Evolutionary conservation across 2,329 filamentous ascomycete species (phyloP).

Genomic region (Colletotrichum ledebouriae): DNA sequence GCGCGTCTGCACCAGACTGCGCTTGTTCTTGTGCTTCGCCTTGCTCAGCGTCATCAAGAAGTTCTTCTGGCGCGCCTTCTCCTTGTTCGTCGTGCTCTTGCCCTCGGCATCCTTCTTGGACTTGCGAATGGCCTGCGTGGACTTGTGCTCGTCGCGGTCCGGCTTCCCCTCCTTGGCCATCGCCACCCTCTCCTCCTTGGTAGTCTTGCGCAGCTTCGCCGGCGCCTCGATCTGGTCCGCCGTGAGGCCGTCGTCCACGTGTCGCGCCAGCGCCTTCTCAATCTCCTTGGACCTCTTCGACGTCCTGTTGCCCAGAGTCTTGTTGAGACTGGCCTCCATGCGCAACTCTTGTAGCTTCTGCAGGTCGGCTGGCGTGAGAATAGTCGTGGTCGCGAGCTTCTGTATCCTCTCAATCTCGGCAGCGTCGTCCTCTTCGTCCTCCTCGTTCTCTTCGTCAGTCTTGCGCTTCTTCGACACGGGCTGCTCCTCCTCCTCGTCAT

Average conservation of each 20-base stretch:
- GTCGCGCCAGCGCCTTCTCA: constrained; percentile 67
- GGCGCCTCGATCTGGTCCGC: constrained; percentile 93
- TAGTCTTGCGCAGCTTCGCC: constrained; percentile 83
- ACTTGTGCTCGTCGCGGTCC: constrained; percentile 84
- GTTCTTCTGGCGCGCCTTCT: constrained; percentile 98
- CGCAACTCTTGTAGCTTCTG: constrained; percentile 93
- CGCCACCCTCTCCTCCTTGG: constrained; percentile 90
- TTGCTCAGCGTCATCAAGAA: constrained; percentile 98
- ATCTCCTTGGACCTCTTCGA: constrained; percentile 57
- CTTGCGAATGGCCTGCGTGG: constrained; percentile 85
- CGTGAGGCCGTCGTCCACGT: constrained; percentile 89
- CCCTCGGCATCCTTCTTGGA: constrained; percentile 89
- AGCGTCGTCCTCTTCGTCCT: constrained; percentile 60
- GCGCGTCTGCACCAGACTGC: constrained; percentile 87
- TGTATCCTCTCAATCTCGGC: constrained; percentile 67
- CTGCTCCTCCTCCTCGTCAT: constrained; percentile 83
- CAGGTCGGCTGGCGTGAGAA: constrained; percentile 96
- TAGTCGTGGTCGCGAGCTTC: constrained; percentile 90
- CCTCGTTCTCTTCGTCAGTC: constrained; percentile 45
- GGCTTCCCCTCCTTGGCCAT: constrained; percentile 87
- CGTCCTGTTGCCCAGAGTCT: constrained; percentile 62
- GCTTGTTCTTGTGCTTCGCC: constrained; percentile 94
- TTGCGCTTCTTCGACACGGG: constrained; percentile 66
- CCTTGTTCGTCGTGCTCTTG: constrained; percentile 97
- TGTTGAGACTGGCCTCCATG: constrained; percentile 77